phyloP scores from a whole-genome alignment of 2,329 filamentous ascomycete species.

The Penicillium olsonii region DNA sequence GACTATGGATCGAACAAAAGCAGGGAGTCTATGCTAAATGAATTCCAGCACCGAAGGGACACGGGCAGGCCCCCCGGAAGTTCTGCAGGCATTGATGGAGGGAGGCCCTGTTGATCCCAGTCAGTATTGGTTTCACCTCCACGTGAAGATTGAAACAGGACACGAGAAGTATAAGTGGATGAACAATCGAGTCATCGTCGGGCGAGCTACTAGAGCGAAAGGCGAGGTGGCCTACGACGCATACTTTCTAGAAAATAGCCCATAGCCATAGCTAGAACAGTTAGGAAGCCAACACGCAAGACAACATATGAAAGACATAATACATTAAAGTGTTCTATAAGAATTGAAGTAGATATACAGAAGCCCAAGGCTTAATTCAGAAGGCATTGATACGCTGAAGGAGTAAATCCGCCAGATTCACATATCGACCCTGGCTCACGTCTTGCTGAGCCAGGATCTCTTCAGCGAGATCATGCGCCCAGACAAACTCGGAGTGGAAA shows the following conservation, averaged over 20 bases:
- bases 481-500: constrained; percentile 32
- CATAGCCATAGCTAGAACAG: background rate
- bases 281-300: background rate
- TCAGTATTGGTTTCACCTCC: constrained; percentile 31
- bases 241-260: constrained; percentile 27
- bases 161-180: constrained; percentile 30
- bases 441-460: constrained; percentile 31
- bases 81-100: constrained; percentile 28
- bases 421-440: constrained; percentile 23
- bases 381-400: constrained; percentile 19
- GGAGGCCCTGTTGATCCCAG: constrained; percentile 26
- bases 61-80: constrained; percentile 27
- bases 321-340: constrained; percentile 16
- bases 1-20: background rate
- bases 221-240: constrained; percentile 32
- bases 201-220: constrained; percentile 25
- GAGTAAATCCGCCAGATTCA: constrained; percentile 30
- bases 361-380: constrained; percentile 7
- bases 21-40: background rate
- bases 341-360: constrained; percentile 18
- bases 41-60: constrained; percentile 28
- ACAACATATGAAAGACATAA: background rate
- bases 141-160: constrained; percentile 28
- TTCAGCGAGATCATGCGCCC: constrained; percentile 33
- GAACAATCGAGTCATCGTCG: constrained; percentile 31